Conservation (phyloP, 371 early-diverging fungal genomes). For the Rhizopus delemar region DNA sequence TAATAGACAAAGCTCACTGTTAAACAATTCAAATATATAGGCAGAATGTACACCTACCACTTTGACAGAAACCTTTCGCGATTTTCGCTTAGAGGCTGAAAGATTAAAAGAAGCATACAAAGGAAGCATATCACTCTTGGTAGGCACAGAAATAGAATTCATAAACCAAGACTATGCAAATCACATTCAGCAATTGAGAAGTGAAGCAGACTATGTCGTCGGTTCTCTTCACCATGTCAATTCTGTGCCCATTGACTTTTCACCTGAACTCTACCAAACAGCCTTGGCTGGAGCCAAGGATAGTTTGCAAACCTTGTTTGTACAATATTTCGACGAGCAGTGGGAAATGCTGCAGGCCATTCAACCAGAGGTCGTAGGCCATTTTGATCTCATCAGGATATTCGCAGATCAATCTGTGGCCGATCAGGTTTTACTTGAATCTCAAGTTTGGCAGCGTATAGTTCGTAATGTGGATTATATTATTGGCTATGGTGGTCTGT, state of each 20-base stretch:
- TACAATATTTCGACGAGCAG: conserved; percentile 88
- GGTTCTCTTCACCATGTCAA: conserved; percentile 92
- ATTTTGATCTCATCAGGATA: conserved; percentile 91
- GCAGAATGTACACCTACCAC: conserved; percentile 61
- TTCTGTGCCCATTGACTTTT: conserved; percentile 84
- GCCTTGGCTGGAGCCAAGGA: conserved; percentile 41
- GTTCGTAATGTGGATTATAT: conserved; percentile 83
- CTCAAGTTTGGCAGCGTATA: conserved; percentile 62
- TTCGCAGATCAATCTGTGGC: conserved; percentile 59
- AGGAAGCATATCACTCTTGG: conserved; percentile 66
- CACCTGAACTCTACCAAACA: conserved; percentile 54
- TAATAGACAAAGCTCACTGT: background rate
- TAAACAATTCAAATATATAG: conserved; percentile 30
- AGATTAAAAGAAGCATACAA: conserved; percentile 65
- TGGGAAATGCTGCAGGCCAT: conserved; percentile 66
- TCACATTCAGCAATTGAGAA: conserved; percentile 25
- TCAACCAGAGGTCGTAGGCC: conserved; percentile 86
- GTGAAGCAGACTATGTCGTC: conserved; percentile 77
- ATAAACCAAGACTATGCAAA: conserved; percentile 55
- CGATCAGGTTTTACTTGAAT: conserved; percentile 23
- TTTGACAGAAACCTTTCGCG: conserved; percentile 55
- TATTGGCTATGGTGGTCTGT: conserved; percentile 77
- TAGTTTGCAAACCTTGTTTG: conserved; percentile 50
- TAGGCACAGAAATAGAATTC: conserved; percentile 92
- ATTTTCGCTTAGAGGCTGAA: conserved; percentile 70